These are phyloP conservation scores for Nakazawaea ambrosiae DNA, from an alignment of 805 yeast genomes.

Conservation along the genomic window DNA sequence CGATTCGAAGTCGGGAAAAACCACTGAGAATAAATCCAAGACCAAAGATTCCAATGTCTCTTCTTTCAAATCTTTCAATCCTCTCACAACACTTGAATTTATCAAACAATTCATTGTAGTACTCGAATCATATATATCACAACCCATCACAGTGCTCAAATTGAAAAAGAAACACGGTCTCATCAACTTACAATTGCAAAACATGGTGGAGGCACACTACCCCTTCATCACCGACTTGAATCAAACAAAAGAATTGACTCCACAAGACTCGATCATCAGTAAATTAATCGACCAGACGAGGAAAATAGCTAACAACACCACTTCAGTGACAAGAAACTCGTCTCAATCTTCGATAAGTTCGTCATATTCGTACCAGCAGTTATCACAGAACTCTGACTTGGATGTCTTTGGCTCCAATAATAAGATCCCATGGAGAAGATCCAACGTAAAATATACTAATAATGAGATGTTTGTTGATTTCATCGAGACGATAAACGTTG, in stretches of 20 bases:
- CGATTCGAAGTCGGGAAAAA: slow-evolving; percentile 3
- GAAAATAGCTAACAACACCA: slow-evolving; percentile 23
- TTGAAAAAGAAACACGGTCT: slow-evolving; percentile 67
- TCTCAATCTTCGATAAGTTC: slow-evolving; percentile 8
- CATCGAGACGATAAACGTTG: slow-evolving; percentile 54
- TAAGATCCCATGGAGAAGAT: slow-evolving; percentile 70
- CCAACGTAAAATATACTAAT: slow-evolving; percentile 62
- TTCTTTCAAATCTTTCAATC: slow-evolving; percentile 31
- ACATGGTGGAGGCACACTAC: slow-evolving; percentile 70
- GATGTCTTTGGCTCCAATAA: slow-evolving; percentile 25
- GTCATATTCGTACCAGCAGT: background rate
- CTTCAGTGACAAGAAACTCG: slow-evolving; percentile 17
- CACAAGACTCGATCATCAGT: slow-evolving; percentile 50
- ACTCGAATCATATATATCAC: slow-evolving; percentile 34
- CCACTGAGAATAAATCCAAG: background rate
- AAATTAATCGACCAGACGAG: slow-evolving; percentile 38
- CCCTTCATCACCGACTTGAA: slow-evolving; percentile 72
- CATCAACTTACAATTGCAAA: slow-evolving; percentile 62
- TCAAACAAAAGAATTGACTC: slow-evolving; percentile 61
- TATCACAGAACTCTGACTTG: background rate
- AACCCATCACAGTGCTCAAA: slow-evolving; percentile 47
- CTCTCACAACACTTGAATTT: slow-evolving; percentile 36
- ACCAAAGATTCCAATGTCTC: background rate
- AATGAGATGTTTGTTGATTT: slow-evolving; percentile 87
- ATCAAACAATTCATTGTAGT: slow-evolving; percentile 31